Evolutionary conservation across 768 basidiomycete genomes (phyloP), one percentile per base, ranked within the genome.

Genomic region (Hydnomerulius pinastri): DNA sequence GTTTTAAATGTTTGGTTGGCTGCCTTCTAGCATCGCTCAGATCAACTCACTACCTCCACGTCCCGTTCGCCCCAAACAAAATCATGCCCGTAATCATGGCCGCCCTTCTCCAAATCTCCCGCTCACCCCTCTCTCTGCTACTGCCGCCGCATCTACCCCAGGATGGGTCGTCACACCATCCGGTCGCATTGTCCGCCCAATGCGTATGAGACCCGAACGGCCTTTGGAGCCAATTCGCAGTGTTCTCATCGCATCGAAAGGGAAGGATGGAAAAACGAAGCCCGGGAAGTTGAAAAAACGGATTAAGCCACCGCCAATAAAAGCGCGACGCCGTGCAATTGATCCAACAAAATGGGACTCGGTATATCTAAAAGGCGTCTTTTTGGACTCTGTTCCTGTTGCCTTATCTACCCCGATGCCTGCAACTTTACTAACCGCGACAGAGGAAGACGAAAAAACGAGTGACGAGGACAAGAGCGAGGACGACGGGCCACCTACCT

Each of bases 281-380:
- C n/a, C n/a, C n/a, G n/a, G n/a, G n/a, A n/a, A n/a, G n/a, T n/a
- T n/a, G n/a, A n/a, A n/a, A n/a, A n/a, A n/a, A n/a, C n/a, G n/a
- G n/a, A n/a, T 64, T 37, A 77, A 77, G 48, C 73, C 74, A n/a
- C 80, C 82, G 0, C 80, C 78, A 30, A 64, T 67, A 8, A 75
- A 90, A n/a, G 83, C 89, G 2, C 73, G 86, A 51, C 70, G 79
- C 50, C 73, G 75, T 50, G 82, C 76, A 38, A 91, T 93, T 56
- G 90, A 92, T 59, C 83, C 89, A 56, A 78, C 80, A 15, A 76
- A 77, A 43, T 92, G 82, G 75, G 86, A 82, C 20, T 85, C 87
- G 36, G 73, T 75, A 15, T 83, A 90, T 64, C 58, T 91, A 58
- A 87, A 80, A 50, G 90, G 88, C 3, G 67, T 79, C 18, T 86